Percentiles rank a stretch among this genome's conserved stretches.
Evolutionary conservation across 2,329 filamentous ascomycete species (phyloP).

Genomic region (Botryotinia convoluta): DNA sequence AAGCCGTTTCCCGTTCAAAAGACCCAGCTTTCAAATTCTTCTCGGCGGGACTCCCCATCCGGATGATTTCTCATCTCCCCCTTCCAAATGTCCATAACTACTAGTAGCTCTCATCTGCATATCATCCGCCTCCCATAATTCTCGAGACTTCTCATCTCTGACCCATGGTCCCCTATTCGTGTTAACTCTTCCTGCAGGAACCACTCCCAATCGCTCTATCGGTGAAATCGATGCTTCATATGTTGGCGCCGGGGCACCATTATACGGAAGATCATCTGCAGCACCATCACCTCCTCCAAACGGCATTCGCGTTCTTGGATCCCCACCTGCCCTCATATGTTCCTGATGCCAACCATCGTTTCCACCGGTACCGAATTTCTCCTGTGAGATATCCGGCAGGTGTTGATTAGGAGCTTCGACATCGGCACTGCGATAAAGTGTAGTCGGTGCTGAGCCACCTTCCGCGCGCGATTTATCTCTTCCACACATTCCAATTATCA

Average conservation of each 20-base stretch:
- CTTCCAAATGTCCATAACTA: neutral
- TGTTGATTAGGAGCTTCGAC: neutral
- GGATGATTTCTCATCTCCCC: neutral
- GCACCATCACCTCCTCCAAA: neutral
- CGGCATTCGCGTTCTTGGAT: neutral
- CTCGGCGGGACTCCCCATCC: neutral
- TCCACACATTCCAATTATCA: conserved; percentile 57
- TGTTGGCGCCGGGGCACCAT: neutral
- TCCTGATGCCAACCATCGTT: conserved; percentile 1
- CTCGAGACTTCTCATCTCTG: neutral
- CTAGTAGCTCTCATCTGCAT: neutral
- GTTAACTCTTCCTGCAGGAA: neutral
- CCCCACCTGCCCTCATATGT: neutral
- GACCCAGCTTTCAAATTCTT: neutral
- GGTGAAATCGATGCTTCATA: neutral
- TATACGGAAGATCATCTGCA: neutral
- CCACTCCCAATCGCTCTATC: neutral
- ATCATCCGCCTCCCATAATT: neutral
- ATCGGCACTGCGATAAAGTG: neutral
- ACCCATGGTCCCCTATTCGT: neutral
- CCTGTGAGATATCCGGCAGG: neutral
- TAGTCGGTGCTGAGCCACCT: conserved; percentile 45
- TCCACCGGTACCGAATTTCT: neutral
- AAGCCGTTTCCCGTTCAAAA: neutral
- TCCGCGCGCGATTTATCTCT: conserved; percentile 60